Base-by-base conservation (phyloP, 305 asterid genomes). In the Salvia sclarea region DNA sequence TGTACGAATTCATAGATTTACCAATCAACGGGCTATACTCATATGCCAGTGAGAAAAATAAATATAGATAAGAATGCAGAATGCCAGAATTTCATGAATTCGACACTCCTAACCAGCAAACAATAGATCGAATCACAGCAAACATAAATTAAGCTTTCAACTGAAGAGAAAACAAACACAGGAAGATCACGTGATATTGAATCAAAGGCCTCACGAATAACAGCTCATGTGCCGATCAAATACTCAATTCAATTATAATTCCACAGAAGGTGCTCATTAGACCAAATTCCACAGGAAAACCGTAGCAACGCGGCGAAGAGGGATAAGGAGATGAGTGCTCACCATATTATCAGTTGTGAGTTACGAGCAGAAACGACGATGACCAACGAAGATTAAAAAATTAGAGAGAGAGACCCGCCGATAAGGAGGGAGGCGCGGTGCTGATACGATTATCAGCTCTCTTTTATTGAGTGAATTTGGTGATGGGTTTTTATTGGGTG, bases 261-360 rank as follows among this genome's bases (percentile, higher is more conserved):
- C 35, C 35, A 38, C 35, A 6, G 31, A 20, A 37, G 2, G 31
- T 30, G 24, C 62, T 14, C 22, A 55, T 13, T 49, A n/a, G 31
- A 49, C 37, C 12, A 28, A 28, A 55, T n/a, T 25, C 31, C 40
- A 25, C 18, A 13, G 5, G 5, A 13, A 49, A 48, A 35, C 17
- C 38, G 31, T 18, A 50, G 54, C 73, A 66, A 37, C 48, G 49
- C 24, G 17, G 50, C 31, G 54, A 3, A 14, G 12, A 45, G 24
- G 8, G 14, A 68, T 3, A 16, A 52, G 33, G 54, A 24, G 16
- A 60, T 10, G 22, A 41, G 24, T 12, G 45, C 79, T 68, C 48
- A 75, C 79, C 79, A 75, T 75, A 52, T 11, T 18, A 43, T 57
- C 49, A n/a, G 30, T 62, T 47, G 21, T 31, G n/a, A 24, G 62